Percentiles rank a stretch among this genome's conserved stretches.
These are phyloP conservation scores for Aspergillus caelatus DNA, from an alignment of 2,329 filamentous ascomycete genomes.

Conservation along the genomic window DNA sequence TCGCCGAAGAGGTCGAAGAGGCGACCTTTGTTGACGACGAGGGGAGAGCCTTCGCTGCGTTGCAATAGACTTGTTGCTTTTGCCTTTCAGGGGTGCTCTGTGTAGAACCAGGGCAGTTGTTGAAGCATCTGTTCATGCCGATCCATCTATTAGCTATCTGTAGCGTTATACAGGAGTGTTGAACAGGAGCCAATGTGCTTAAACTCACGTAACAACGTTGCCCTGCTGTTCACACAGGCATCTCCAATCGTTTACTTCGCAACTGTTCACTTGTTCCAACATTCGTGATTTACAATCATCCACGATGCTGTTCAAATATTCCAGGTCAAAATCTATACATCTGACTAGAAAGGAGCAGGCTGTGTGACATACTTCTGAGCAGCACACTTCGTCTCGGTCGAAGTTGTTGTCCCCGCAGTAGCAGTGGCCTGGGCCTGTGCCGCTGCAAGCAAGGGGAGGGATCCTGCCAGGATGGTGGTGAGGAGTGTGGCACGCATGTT, in stretches of 20 bases:
- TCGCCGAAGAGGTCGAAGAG: neutral
- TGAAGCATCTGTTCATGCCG: slow-evolving; percentile 56
- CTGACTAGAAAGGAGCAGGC: neutral
- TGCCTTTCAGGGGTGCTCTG: slow-evolving; percentile 32
- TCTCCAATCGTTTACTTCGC: slow-evolving; percentile 53
- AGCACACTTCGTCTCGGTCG: slow-evolving; percentile 12
- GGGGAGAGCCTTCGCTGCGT: slow-evolving; percentile 42
- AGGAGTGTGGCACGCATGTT: neutral
- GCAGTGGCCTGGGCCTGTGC: neutral
- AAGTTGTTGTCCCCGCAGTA: neutral
- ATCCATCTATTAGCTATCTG: neutral
- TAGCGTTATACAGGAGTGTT: neutral
- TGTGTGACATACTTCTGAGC: slow-evolving; percentile 21
- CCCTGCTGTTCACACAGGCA: slow-evolving; percentile 62
- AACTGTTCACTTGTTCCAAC: slow-evolving; percentile 46
- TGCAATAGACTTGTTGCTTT: slow-evolving; percentile 44
- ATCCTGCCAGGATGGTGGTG: neutral
- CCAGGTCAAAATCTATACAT: neutral
- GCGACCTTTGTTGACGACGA: slow-evolving; percentile 13
- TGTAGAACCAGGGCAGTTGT: slow-evolving; percentile 61
- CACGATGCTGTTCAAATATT: slow-evolving; percentile 48
- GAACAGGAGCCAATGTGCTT: slow-evolving; percentile 17
- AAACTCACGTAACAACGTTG: slow-evolving; percentile 52
- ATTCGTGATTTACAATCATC: slow-evolving; percentile 50
- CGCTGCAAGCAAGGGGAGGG: neutral